Conservation (phyloP, 768 basidiomycete genomes). For the Termitomyces sp. region DNA sequence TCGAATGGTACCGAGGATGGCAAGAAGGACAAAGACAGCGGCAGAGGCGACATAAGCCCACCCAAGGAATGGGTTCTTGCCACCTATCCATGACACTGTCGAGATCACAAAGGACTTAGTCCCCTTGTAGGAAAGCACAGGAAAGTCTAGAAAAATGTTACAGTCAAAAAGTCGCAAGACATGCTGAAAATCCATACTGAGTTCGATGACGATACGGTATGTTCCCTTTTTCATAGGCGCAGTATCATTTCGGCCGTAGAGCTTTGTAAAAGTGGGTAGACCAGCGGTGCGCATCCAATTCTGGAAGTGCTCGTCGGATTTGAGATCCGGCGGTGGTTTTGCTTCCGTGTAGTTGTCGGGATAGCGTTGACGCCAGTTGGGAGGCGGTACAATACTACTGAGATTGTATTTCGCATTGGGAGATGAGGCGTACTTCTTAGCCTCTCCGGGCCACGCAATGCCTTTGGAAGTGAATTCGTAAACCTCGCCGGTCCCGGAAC, state of each 20-base stretch:
- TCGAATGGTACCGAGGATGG: slow-evolving; percentile 81
- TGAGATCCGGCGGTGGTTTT: slow-evolving; percentile 68
- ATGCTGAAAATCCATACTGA: slow-evolving; percentile 56
- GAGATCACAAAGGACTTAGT: slow-evolving; percentile 97
- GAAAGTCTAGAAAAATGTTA: slow-evolving; percentile 67
- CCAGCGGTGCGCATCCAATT: slow-evolving; percentile 99
- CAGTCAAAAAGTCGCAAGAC: slow-evolving; percentile 2
- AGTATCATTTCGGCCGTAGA: slow-evolving; percentile 88
- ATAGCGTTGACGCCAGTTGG: slow-evolving; percentile 79
- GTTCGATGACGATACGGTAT: slow-evolving; percentile 70
- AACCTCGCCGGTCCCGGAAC: slow-evolving; percentile 29
- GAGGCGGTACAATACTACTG: slow-evolving; percentile 80
- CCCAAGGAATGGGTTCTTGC: slow-evolving; percentile 96
- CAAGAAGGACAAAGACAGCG: slow-evolving; percentile 81
- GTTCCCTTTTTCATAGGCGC: slow-evolving; percentile 63
- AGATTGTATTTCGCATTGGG: slow-evolving; percentile 43
- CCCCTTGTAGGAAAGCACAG: slow-evolving; percentile 84
- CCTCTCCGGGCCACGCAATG: slow-evolving; percentile 96
- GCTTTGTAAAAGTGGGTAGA: slow-evolving; percentile 92
- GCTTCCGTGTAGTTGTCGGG: slow-evolving; percentile 65
- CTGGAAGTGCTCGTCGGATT: slow-evolving; percentile 87
- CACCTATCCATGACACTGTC: slow-evolving; percentile 98
- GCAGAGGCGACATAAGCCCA: slow-evolving; percentile 96
- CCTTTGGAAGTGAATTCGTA: slow-evolving; percentile 74
- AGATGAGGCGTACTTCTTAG: slow-evolving; percentile 75